Evolutionary conservation across 768 basidiomycete species (phyloP).

Genomic region (Leccinum fibrillosum): DNA sequence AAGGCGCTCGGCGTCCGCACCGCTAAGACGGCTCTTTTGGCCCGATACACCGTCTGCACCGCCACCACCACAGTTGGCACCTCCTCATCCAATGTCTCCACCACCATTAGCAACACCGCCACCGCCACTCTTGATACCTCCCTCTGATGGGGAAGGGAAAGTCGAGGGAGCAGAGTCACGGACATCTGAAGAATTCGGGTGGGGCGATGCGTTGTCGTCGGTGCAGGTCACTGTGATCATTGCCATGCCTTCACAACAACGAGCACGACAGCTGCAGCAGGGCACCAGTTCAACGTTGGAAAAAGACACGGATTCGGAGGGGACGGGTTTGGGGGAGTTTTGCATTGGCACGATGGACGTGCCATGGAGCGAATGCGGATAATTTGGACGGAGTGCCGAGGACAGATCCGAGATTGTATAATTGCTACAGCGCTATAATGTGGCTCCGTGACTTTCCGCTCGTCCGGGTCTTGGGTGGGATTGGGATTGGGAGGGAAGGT

Average conservation of each 20-base stretch:
- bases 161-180: background rate
- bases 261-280: background rate
- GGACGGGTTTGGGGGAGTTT: slow-evolving; percentile 34
- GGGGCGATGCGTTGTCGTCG: slow-evolving; percentile 15
- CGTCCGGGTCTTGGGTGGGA: background rate
- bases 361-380: slow-evolving; percentile 10
- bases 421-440: background rate
- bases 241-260: slow-evolving; percentile 35
- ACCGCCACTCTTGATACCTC: background rate
- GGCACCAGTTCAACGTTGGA: background rate
- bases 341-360: slow-evolving; percentile 27
- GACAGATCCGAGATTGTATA: background rate
- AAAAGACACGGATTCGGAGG: slow-evolving; percentile 2
- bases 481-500: background rate
- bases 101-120: background rate
- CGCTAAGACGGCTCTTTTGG: slow-evolving; percentile 3
- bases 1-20: too few relatives aligned
- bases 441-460: background rate
- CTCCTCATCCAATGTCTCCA: background rate
- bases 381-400: background rate
- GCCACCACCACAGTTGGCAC: background rate
- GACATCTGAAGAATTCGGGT: background rate
- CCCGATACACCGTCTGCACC: background rate
- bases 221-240: slow-evolving; percentile 41
- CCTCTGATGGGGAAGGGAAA: background rate